These are phyloP conservation scores for Amauroascus niger DNA, from an alignment of 2,329 filamentous ascomycete species.

Conservation along the genomic window DNA sequence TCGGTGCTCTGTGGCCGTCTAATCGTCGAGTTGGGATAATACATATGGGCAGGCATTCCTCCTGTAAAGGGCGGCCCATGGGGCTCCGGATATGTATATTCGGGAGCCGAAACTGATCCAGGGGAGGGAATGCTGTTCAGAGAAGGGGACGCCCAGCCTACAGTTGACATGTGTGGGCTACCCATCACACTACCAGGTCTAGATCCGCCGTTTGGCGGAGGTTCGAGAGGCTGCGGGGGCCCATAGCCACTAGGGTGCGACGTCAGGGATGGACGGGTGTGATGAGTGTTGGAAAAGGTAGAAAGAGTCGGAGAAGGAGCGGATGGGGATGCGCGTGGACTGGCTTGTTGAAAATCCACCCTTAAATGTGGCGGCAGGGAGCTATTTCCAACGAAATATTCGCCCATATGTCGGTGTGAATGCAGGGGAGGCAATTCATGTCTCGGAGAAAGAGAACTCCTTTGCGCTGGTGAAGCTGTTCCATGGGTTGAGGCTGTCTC, in stretches of 20 bases:
- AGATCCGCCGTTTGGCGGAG: constrained; percentile 66
- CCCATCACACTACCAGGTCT: constrained; percentile 64
- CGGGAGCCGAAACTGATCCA: constrained; percentile 50
- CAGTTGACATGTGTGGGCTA: constrained; percentile 73
- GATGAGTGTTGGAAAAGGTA: constrained; percentile 45
- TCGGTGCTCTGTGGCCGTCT: constrained; percentile 68
- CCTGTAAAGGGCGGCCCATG: constrained; percentile 43
- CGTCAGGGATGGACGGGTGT: constrained; percentile 54
- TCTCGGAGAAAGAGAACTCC: constrained; percentile 69
- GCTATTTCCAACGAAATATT: constrained; percentile 68
- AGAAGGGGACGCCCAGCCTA: constrained; percentile 79
- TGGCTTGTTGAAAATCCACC: constrained; percentile 59
- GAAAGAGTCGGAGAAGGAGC: constrained; percentile 56
- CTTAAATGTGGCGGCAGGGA: constrained; percentile 76
- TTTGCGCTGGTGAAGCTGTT: constrained; percentile 74
- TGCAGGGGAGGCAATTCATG: constrained; percentile 62
- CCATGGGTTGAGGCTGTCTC: constrained; percentile 42
- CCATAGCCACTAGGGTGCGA: constrained; percentile 77
- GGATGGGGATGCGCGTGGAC: constrained; percentile 55
- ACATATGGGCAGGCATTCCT: constrained; percentile 51
- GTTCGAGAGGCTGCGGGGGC: constrained; percentile 75
- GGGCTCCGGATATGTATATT: constrained; percentile 75
- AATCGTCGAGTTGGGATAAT: constrained; percentile 60
- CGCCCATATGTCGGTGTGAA: constrained; percentile 57
- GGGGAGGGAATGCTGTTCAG: constrained; percentile 65